Evolutionary conservation across 306 rosid genomes (phyloP).

Genomic region (Hippophae rhamnoides): DNA sequence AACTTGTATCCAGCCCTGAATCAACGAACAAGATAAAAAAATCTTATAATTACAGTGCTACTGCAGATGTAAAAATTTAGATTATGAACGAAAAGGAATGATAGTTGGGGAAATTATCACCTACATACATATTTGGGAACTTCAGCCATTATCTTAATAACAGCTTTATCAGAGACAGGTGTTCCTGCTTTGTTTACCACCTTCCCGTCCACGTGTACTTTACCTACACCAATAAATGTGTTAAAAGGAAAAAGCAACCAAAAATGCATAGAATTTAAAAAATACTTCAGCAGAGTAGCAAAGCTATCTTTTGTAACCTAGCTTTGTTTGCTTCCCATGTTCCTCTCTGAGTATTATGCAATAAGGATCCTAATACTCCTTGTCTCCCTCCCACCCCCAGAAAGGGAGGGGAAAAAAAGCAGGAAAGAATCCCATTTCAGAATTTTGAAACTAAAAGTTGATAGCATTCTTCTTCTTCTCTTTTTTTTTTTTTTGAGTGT

Average conservation of each 20-base stretch:
- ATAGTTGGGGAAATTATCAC: slow-evolving; percentile 44
- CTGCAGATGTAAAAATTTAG: not conserved
- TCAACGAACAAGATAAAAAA: slow-evolving; percentile 2
- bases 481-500: not conserved
- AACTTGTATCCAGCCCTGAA: slow-evolving; percentile 87
- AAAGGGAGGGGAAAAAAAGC: too few species aligned
- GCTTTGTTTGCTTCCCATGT: not conserved
- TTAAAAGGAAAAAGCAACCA: slow-evolving; percentile 1
- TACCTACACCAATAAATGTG: slow-evolving; percentile 40
- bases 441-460: not conserved
- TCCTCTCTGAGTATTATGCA: too few species aligned
- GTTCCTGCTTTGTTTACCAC: slow-evolving; percentile 73
- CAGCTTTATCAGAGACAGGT: slow-evolving; percentile 67
- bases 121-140: slow-evolving; percentile 98
- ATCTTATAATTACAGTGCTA: slow-evolving; percentile 11
- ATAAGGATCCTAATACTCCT: too few species aligned
- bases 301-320: not conserved
- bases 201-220: slow-evolving; percentile 81
- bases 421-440: not conserved
- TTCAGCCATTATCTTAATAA: slow-evolving; percentile 73
- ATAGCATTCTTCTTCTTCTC: not conserved
- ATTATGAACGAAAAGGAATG: slow-evolving; percentile 18
- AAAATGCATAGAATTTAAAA: not conserved
- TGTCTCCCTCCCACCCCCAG: too few species aligned
- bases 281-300: not conserved